These are phyloP conservation scores for Inosperma sp. DNA, from an alignment of 768 basidiomycete genomes.

Conservation along the genomic window DNA sequence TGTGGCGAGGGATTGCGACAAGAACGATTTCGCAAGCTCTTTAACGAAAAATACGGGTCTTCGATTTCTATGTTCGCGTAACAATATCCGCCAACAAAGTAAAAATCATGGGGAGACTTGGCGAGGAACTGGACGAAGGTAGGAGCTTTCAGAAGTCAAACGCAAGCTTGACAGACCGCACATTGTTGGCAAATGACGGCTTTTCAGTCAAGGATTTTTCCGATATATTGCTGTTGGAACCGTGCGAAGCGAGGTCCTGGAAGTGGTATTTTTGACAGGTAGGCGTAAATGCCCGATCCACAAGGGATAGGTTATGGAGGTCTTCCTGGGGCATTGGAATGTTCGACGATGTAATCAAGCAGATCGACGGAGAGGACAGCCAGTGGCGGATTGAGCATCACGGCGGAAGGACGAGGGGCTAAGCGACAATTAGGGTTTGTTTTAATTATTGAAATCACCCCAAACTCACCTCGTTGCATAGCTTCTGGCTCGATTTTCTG, in stretches of 20 bases:
- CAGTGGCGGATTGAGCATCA: slow-evolving; percentile 12
- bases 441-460: too few relatives aligned
- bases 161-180: not conserved
- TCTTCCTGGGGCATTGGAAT: not conserved
- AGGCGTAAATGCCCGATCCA: slow-evolving; percentile 14
- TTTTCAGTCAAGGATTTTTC: not conserved
- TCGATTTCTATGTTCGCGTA: too few relatives aligned
- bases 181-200: not conserved
- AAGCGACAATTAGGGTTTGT: too few relatives aligned
- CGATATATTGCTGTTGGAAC: too few relatives aligned
- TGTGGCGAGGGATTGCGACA: not conserved
- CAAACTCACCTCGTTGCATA: too few relatives aligned
- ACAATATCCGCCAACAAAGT: too few relatives aligned
- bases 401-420: too few relatives aligned
- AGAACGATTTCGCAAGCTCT: not conserved
- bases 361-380: slow-evolving; percentile 11
- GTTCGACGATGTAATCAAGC: slow-evolving; percentile 8
- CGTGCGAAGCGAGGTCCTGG: too few relatives aligned
- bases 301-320: slow-evolving; percentile 7
- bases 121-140: not conserved
- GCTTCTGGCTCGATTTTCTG: too few relatives aligned
- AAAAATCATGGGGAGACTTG: too few relatives aligned
- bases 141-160: not conserved
- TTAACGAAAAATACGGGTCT: not conserved
- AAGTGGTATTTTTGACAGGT: too few relatives aligned